Conservation (phyloP, 78 protist species). For the Dictyostelium firmibasis region DNA sequence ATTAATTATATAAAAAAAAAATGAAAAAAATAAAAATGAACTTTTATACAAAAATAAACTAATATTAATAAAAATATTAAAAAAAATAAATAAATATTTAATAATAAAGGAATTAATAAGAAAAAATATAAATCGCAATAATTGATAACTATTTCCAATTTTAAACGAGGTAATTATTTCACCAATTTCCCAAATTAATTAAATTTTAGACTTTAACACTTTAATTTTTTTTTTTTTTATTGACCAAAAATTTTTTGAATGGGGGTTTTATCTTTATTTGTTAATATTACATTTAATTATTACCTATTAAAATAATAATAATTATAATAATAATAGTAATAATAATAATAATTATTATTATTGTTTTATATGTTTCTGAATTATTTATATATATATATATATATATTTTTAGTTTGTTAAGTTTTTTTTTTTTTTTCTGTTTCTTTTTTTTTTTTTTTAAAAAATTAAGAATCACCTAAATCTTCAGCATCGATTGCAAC, state of each 20-base stretch:
- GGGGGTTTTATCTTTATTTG: neutral
- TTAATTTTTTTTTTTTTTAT: no score
- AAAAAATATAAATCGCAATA: neutral
- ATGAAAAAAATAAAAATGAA: neutral
- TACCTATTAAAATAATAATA: no score
- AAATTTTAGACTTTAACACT: neutral
- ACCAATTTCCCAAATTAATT: neutral
- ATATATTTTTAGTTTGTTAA: neutral
- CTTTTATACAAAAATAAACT: no score
- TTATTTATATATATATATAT: neutral
- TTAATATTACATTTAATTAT: neutral
- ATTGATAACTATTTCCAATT: neutral
- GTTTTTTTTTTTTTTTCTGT: neutral
- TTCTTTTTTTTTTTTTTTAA: neutral
- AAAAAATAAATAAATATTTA: no score
- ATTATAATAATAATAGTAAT: no score
- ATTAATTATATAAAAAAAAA: neutral
- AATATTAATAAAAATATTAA: no score
- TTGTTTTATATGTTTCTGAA: neutral
- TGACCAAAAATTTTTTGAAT: no score
- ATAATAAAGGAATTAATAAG: no score
- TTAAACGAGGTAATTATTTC: neutral
- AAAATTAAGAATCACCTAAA: conserved; percentile 28
- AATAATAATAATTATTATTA: no score
- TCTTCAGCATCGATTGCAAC: conserved; percentile 34